These are phyloP conservation scores for Sarcomyxa edulis DNA, from an alignment of 768 basidiomycete genomes.

Conservation along the genomic window DNA sequence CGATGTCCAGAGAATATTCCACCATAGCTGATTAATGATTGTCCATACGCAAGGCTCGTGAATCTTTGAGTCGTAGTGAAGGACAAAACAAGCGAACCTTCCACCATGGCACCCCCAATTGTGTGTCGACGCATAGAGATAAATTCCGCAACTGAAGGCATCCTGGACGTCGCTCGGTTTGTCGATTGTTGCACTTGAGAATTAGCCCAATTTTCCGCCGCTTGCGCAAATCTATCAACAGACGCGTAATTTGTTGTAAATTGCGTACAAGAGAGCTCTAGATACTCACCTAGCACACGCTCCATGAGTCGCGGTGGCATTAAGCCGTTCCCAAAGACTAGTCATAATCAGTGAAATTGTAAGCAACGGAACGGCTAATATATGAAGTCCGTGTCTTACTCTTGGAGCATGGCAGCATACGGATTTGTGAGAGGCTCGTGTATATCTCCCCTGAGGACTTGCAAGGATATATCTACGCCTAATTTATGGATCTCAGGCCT, in stretches of 20 bases:
- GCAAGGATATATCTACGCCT: conserved; percentile 10
- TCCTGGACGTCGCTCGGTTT: conserved; percentile 3
- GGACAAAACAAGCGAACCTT: conserved; percentile 5
- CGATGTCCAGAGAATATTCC: conserved; percentile 12
- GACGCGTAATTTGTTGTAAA: background rate
- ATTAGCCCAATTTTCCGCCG: conserved; percentile 9
- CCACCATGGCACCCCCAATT: conserved; percentile 13
- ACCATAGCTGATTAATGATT: conserved; percentile 11
- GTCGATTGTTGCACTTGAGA: conserved; percentile 9
- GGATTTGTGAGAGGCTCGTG: conserved; percentile 9
- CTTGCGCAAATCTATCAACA: conserved; percentile 12
- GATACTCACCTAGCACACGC: background rate
- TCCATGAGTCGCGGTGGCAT: background rate
- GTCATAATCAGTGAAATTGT: background rate
- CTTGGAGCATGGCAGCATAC: conserved; percentile 15
- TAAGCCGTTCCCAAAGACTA: background rate
- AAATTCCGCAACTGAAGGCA: conserved; percentile 13
- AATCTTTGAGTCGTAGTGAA: too few species aligned
- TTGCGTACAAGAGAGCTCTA: background rate
- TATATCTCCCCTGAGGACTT: conserved; percentile 4
- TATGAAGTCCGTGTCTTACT: conserved; percentile 7
- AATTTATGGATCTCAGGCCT: conserved; percentile 15
- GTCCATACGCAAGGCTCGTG: background rate
- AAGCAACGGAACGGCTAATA: too few species aligned
- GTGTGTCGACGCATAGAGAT: conserved; percentile 12